These are phyloP conservation scores for Tuber melanosporum DNA, from an alignment of 495 filamentous ascomycete genomes.

Conservation along the genomic window DNA sequence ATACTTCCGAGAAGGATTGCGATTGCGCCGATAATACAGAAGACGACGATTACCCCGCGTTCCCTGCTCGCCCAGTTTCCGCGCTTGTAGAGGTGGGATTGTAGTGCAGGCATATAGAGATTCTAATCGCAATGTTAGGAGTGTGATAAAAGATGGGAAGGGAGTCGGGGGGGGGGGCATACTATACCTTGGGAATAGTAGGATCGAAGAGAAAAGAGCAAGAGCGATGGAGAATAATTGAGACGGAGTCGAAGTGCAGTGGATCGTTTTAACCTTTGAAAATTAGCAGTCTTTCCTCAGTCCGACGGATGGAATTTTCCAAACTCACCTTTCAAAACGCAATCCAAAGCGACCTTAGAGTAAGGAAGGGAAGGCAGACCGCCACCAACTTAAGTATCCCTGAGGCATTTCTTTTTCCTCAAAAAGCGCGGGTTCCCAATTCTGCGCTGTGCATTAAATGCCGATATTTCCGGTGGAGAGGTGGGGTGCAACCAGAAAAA, in stretches of 20 bases:
- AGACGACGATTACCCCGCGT: slow-evolving; percentile 54
- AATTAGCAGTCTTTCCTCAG: not conserved
- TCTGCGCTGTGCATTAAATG: not conserved
- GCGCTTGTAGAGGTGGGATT: slow-evolving; percentile 46
- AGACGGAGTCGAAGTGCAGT: not conserved
- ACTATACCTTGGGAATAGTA: not conserved
- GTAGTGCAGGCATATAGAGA: not conserved
- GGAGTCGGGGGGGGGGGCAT: not conserved
- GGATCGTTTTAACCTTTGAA: not conserved
- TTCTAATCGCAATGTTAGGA: not conserved
- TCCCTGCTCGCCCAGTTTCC: slow-evolving; percentile 50
- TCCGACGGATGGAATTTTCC: not conserved
- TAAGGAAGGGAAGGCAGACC: not conserved
- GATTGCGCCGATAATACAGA: slow-evolving; percentile 55
- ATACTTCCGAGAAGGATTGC: slow-evolving; percentile 47
- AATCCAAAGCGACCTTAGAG: not conserved
- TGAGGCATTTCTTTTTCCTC: not conserved
- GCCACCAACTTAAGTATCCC: not conserved
- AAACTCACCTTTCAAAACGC: not conserved
- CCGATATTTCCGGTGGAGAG: not conserved
- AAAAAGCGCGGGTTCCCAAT: not conserved
- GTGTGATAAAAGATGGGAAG: not conserved
- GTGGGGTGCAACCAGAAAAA: not conserved
- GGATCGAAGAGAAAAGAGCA: not conserved
- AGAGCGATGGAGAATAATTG: not conserved